Conservation (phyloP, 768 basidiomycete species). For the Royoungia palumana region DNA sequence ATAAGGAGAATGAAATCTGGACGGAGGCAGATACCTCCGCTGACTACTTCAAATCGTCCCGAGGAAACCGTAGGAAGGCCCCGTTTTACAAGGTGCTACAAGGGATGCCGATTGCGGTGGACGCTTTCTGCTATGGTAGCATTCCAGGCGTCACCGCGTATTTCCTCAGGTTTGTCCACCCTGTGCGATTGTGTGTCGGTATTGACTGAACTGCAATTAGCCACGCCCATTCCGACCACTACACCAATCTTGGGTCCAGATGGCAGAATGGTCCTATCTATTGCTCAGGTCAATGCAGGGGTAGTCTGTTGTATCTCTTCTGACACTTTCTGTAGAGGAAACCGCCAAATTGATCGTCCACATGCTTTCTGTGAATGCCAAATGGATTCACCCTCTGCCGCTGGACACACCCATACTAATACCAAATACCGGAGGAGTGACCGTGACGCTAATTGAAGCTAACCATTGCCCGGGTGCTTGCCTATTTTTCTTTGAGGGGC, state of each 20-base stretch:
- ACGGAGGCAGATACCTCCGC: constrained; percentile 66
- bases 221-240: constrained; percentile 97
- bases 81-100: constrained; percentile 96
- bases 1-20: constrained; percentile 81
- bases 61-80: constrained; percentile 62
- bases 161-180: constrained; percentile 68
- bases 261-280: constrained; percentile 96
- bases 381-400: constrained; percentile 87
- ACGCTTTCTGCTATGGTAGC: constrained; percentile 91
- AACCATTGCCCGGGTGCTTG: constrained; percentile 98
- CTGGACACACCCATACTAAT: constrained; percentile 72
- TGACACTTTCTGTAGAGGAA: constrained; percentile 41
- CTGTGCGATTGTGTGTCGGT: background rate
- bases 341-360: constrained; percentile 91
- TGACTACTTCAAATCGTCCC: constrained; percentile 44
- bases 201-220: constrained; percentile 39
- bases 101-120: constrained; percentile 98
- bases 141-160: constrained; percentile 90
- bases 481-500: constrained; percentile 91
- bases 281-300: constrained; percentile 58
- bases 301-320: background rate
- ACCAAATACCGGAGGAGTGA: constrained; percentile 81
- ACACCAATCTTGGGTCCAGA: constrained; percentile 82
- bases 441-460: constrained; percentile 93
- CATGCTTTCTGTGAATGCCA: constrained; percentile 83